Percentiles rank a stretch among this genome's conserved stretches.
Conservation (phyloP, 768 basidiomycete species). For the Lyophyllum shimeji region DNA sequence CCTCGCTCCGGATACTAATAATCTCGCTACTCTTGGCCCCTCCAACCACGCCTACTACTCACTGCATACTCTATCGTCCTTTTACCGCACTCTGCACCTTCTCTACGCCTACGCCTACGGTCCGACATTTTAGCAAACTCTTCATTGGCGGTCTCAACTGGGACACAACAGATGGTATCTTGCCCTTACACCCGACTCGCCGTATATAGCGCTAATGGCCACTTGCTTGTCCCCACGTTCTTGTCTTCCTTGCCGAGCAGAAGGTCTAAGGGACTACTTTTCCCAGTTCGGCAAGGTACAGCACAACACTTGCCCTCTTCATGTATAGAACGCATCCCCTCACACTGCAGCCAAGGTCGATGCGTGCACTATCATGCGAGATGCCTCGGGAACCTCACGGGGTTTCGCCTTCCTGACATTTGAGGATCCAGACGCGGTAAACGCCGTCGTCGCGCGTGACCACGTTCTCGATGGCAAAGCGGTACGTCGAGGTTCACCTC, state of each 20-base stretch:
- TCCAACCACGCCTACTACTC: conserved; percentile 23
- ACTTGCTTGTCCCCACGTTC: conserved; percentile 22
- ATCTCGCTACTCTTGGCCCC: conserved; percentile 21
- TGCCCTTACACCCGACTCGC: conserved; percentile 27
- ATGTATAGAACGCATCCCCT: conserved; percentile 11
- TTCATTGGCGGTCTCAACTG: conserved; percentile 90
- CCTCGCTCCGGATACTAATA: conserved; percentile 25
- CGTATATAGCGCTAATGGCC: conserved; percentile 37
- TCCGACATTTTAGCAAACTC: conserved; percentile 68
- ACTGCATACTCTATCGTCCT: conserved; percentile 25
- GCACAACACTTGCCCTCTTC: conserved; percentile 10
- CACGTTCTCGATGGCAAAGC: conserved; percentile 80
- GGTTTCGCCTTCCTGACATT: conserved; percentile 89
- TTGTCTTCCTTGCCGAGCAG: conserved; percentile 35
- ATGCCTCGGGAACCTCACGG: conserved; percentile 69
- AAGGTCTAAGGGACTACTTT: conserved; percentile 71
- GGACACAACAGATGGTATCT: conserved; percentile 88
- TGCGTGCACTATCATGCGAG: conserved; percentile 85
- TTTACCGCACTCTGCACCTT: conserved; percentile 22
- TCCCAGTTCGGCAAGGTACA: conserved; percentile 74
- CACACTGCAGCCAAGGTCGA: conserved; percentile 51
- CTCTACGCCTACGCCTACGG: too few relatives aligned
- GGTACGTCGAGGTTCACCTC: conserved; percentile 35
- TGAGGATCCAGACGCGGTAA: conserved; percentile 63
- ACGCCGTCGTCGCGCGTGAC: conserved; percentile 60